Conservation (phyloP, 352 stramenopile species). For the Pythium volutum region DNA sequence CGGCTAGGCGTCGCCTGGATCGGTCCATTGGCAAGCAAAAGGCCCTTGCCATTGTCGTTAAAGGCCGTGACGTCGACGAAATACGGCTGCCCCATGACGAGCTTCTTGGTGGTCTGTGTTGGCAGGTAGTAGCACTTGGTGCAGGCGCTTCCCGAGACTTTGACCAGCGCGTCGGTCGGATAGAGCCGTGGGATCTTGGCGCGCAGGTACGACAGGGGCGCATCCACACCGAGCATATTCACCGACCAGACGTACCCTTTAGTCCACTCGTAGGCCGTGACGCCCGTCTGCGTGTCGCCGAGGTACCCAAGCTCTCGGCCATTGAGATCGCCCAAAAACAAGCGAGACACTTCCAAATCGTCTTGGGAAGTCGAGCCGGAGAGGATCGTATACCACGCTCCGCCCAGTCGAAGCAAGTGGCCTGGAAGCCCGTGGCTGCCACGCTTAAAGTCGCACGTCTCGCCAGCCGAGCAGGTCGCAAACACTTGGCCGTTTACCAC, state of each 20-base stretch:
- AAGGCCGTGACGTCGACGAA: conserved; percentile 73
- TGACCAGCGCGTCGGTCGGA: conserved; percentile 39
- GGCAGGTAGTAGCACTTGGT: conserved; percentile 72
- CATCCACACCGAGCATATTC: conserved; percentile 42
- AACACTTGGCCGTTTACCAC: conserved; percentile 58
- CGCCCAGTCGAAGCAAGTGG: conserved; percentile 49
- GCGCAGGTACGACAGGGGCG: conserved; percentile 40
- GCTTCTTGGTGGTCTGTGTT: conserved; percentile 46
- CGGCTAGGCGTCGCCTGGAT: conserved; percentile 63
- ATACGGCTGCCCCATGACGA: conserved; percentile 71
- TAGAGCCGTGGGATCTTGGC: conserved; percentile 57
- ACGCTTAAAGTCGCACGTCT: conserved; percentile 51
- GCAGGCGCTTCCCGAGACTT: conserved; percentile 40
- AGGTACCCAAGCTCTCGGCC: conserved; percentile 52
- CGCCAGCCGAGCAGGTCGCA: conserved; percentile 42
- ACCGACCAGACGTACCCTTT: conserved; percentile 71
- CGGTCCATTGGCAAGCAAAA: conserved; percentile 26
- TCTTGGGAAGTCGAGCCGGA: conserved; percentile 38
- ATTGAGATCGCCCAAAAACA: conserved; percentile 68
- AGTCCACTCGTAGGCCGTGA: conserved; percentile 65
- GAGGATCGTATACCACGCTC: conserved; percentile 68
- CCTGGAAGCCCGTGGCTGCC: conserved; percentile 60
- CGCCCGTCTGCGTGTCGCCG: conserved; percentile 32
- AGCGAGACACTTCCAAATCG: conserved; percentile 30
- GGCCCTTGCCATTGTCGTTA: conserved; percentile 75